Percentiles rank a stretch among this genome's conserved stretches.
Evolutionary conservation across 306 rosid genomes (phyloP).

Genomic region (Prunus salicina): DNA sequence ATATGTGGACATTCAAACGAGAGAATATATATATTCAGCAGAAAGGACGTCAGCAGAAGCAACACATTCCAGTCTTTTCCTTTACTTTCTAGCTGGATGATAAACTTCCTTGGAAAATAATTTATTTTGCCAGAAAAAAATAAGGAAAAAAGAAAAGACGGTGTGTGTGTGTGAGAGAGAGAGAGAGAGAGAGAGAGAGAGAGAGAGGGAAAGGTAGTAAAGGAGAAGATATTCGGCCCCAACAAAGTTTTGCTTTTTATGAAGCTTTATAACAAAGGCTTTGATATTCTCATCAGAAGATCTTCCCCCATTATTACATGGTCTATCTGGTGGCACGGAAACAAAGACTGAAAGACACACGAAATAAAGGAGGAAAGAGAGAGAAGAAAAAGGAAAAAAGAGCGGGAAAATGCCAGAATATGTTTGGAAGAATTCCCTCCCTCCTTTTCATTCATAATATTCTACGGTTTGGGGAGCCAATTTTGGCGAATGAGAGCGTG

Average conservation of each 20-base stretch:
- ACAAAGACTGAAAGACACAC: conserved; percentile 19
- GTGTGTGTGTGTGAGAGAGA: conserved; percentile 16
- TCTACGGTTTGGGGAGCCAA: not conserved
- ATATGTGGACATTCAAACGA: accelerated
- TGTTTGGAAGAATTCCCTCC: conserved; percentile 40
- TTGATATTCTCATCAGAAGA: conserved; percentile 57
- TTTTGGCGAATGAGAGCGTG: conserved; percentile 5
- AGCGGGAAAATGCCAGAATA: conserved; percentile 40
- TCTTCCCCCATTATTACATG: conserved; percentile 50
- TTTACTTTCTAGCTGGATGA: not conserved
- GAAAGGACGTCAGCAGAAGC: not conserved
- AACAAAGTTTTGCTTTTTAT: conserved; percentile 38
- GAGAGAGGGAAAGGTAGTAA: not conserved
- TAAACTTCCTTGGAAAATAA: conserved; percentile 30
- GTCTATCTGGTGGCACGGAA: conserved; percentile 50
- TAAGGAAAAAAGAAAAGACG: not conserved
- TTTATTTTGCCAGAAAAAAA: conserved; percentile 11
- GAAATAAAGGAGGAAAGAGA: conserved; percentile 5
- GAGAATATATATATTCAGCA: no score
- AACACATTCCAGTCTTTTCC: not conserved
- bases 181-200: no score
- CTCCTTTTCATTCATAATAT: not conserved
- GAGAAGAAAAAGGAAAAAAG: not conserved
- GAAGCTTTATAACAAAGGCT: conserved; percentile 40
- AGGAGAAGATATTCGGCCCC: conserved; percentile 52